Base-by-base conservation (phyloP, 768 basidiomycete species). In the Cystobasidium tubakii region DNA sequence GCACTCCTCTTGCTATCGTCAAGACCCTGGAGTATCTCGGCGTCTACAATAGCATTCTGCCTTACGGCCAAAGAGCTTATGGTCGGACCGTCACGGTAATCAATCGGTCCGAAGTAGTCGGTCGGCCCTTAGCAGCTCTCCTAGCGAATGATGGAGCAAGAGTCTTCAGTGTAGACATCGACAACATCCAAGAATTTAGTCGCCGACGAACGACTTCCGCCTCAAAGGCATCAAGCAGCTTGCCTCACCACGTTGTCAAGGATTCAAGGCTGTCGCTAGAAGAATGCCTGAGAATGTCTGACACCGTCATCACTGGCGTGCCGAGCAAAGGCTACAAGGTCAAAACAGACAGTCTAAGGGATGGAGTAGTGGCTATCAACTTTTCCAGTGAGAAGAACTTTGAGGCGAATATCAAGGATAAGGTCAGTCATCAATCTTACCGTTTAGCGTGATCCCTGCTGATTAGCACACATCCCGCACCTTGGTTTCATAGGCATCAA, bases 351-450 rank as follows among this genome's bases (percentile, higher is more conserved):
- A 88, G 86, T 85, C 83, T 99, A 75, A 97, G 96, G 82, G 91
- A 94, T 75, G 96, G 96, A 0, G 95, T 93, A 78, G 83, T 97
- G 1, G 93, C 92, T 76, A 82, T 98, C 73, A 98, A 98, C 79
- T 90, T 99, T 25, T 89, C 92, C 21, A 88, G 90, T 0, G 93
- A 94, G 78, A 97, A 95, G 84, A 99, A 99, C 81, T 99, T 98
- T 78, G 92, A 95, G 80, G 87, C 86, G 75, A 89, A 95, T 78
- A 88, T 99, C 23, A 85, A 92, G 75, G 92, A 95, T 23, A 92
- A 93, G 86, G 93, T 91, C 77, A 67, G 84, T 78, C 53, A 12
- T 42, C 33, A 60, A 53, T 36, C 21, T 31, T 50, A 39, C 34
- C 31, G 43, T 46, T 29, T 7, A n/a, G n/a, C n/a, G n/a, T n/a